A percentile compares a stretch with the other conserved stretches of the same genome.
phyloP scores from a whole-genome alignment of 2,329 filamentous ascomycete species.

The Didymella lethalis region DNA sequence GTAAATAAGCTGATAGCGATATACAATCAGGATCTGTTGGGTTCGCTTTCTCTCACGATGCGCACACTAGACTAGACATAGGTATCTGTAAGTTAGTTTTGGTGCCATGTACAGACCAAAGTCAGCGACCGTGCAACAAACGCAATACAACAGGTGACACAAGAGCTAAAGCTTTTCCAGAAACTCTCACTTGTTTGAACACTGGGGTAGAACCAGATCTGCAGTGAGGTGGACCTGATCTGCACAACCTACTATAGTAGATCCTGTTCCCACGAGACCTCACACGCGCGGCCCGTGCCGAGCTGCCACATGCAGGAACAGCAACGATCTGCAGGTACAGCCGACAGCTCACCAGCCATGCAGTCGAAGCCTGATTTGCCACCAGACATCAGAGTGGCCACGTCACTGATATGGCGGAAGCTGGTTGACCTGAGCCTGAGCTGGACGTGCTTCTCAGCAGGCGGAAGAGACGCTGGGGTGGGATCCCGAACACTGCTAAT shows the following conservation, averaged over 20 bases:
- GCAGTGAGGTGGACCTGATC: background rate
- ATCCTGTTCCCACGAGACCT: background rate
- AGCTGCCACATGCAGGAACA: conserved; percentile 2
- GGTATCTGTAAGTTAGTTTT: no score
- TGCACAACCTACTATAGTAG: background rate
- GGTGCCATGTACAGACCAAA: background rate
- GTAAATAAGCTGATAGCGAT: background rate
- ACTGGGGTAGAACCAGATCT: background rate
- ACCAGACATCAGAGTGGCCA: background rate
- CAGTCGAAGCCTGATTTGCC: background rate
- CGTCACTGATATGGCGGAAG: background rate
- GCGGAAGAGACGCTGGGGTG: background rate
- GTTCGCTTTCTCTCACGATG: background rate
- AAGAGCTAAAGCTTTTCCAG: background rate
- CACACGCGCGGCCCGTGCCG: conserved; percentile 9
- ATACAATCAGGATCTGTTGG: background rate
- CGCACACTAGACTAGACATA: background rate
- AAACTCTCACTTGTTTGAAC: background rate
- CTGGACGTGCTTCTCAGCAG: background rate
- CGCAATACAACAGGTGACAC: background rate
- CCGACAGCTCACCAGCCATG: conserved; percentile 1
- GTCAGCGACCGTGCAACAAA: background rate
- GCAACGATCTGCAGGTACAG: conserved; percentile 15
- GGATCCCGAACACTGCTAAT: background rate
- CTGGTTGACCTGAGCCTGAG: background rate